Base-by-base conservation (phyloP, 495 filamentous ascomycete species). In the Hypoxylon intermedium region DNA sequence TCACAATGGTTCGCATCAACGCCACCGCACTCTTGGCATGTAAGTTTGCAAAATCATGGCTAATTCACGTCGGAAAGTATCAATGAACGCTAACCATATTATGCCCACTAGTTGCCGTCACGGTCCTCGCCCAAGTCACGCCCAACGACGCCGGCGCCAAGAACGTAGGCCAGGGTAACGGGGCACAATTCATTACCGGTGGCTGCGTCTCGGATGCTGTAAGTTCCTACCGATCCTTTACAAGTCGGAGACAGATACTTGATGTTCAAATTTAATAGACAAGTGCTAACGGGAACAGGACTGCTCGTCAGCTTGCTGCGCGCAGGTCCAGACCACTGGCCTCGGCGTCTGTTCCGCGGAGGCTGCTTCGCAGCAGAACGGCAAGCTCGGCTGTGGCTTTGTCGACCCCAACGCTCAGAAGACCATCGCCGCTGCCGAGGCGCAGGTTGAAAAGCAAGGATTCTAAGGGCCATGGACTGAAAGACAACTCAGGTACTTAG, bases 131-230 rank as follows among this genome's bases (percentile, higher is more conserved):
- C 40, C 63, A 64, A 37, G 65, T 75, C 53, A 75, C 70, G 2
- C 75, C 75, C 41, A 78, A 77, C 66, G 67, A 74, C 55, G 74
- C 74, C 13, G 74, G 73, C 26, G 71, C 74, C 42, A 67, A 68
- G 45, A 67, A 85, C 63, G 81, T 83, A 49, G 82, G 82, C 24
- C 69, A 75, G 48, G 82, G 79, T 49, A 76, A 76, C 37, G 80
- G 74, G 13, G 55, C 70, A 15, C 80, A 83, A 64, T 84, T 82
- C 72, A 80, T 82, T 59, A 79, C 79, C 26, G 71, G 71, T 23
- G 76, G 79, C 38, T 82, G 79, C 55, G 75, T 76, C 40, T 75
- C 76, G 23, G 71, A 77, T 44, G 74, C 76, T 34, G 74, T 65
- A 51, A 65, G 61, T 59, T 16, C 2, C 15, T 15, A 26, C 15